Base-by-base conservation (phyloP, 176 grass and related monocot species). In the Cocos nucifera region DNA sequence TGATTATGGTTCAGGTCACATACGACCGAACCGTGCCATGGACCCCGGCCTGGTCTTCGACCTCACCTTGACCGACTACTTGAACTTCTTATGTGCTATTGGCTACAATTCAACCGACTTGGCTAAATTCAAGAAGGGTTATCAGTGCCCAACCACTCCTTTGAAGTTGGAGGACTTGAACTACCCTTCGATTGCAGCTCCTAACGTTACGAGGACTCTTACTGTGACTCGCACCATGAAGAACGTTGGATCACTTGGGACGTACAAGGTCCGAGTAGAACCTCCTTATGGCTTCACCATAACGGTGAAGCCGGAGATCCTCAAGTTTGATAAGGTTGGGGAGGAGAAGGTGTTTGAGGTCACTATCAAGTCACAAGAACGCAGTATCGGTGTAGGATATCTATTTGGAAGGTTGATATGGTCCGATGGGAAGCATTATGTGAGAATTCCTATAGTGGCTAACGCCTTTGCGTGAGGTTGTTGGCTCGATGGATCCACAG, bases 31-130 rank as follows among this genome's bases (percentile, higher is more conserved):
- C 77, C 69, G 74, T 9, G 90, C 90, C 15, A 15, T 70, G 28
- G 71, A 89, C 62, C 90, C 90, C 0, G 86, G 86, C 12, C 86
- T 95, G 22, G 83, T 89, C 6, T 95, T 89, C 65, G 86, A 95
- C 62, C 22, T 70, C 49, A 27, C 63, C 15, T 8, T 62, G 3
- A 30, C 81, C 23, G 86, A 89, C 17, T 95, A 95, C 72, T 59
- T 81, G 61, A 29, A 39, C 22, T 95, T 86, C 64, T 59, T 95
- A 56, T 95, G 90, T 77, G 35, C 83, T 18, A 57, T 86, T 16
- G 86, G 86, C 14, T 78, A 76, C 68, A 21, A 49, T 51, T 25
- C 71, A 0, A 14, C 10, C 0, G 54, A 66, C 24, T 15, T 79
- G 5, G 51, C 16, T 2, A 18, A 51, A 20, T 66, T 95, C 49